Conservation (phyloP, 805 yeast genomes). For the Cyberlindnera mrakii region DNA sequence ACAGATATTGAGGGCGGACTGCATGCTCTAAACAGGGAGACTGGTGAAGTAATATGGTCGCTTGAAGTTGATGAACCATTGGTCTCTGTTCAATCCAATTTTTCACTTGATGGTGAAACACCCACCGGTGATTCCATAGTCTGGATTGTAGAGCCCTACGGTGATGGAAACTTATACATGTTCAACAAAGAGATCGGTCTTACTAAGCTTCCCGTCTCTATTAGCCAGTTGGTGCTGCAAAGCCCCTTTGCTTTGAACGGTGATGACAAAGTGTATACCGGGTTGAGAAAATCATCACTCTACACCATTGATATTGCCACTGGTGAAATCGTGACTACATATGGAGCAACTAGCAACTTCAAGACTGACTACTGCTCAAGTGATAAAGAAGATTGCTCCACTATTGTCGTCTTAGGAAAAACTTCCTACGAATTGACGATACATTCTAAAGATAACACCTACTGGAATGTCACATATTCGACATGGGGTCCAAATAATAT, state of each 20-base stretch:
- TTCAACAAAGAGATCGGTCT: conserved; percentile 72
- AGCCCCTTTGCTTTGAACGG: conserved; percentile 76
- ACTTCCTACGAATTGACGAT: conserved; percentile 70
- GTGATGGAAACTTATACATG: conserved; percentile 77
- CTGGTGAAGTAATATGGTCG: conserved; percentile 77
- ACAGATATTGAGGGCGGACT: conserved; percentile 85
- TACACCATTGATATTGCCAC: conserved; percentile 66
- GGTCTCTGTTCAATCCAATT: conserved; percentile 34
- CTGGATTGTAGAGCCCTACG: conserved; percentile 89
- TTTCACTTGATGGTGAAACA: conserved; percentile 8
- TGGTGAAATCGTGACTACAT: conserved; percentile 68
- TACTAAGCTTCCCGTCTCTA: conserved; percentile 74
- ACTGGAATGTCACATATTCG: conserved; percentile 83
- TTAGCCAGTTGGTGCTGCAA: conserved; percentile 67
- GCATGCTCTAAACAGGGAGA: conserved; percentile 70
- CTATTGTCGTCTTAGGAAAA: conserved; percentile 56
- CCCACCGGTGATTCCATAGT: conserved; percentile 32
- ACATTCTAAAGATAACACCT: conserved; percentile 61
- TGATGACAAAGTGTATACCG: conserved; percentile 83
- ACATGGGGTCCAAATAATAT: conserved; percentile 90
- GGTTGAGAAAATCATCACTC: conserved; percentile 69
- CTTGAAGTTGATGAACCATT: conserved; percentile 59
- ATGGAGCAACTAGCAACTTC: conserved; percentile 38
- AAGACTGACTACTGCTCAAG: conserved; percentile 6
- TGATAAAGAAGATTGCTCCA: conserved; percentile 21